Percentiles rank a stretch among this genome's conserved stretches.
Conservation (phyloP, 495 filamentous ascomycete genomes). For the Penicillium maclennaniae region DNA sequence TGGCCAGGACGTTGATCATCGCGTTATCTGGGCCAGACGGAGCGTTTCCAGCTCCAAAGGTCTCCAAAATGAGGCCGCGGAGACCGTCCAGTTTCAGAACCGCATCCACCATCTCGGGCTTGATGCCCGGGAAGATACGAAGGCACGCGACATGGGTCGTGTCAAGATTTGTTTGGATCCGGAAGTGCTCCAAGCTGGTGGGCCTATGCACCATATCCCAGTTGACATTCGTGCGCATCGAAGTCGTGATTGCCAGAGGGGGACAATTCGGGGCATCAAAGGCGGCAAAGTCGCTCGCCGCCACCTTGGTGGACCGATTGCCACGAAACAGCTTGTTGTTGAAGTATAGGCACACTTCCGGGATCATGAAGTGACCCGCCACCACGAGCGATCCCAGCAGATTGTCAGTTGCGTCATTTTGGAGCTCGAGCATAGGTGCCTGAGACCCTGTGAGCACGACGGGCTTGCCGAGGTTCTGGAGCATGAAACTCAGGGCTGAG, state of each 20-base stretch:
- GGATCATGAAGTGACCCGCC: constrained; percentile 93
- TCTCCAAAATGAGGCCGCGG: constrained; percentile 84
- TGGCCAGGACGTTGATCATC: constrained; percentile 73
- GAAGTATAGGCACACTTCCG: constrained; percentile 95
- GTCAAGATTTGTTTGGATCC: constrained; percentile 72
- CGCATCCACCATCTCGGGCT: constrained; percentile 89
- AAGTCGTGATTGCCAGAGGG: constrained; percentile 75
- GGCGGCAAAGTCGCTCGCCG: constrained; percentile 79
- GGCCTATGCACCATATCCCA: constrained; percentile 81
- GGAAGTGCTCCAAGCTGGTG: constrained; percentile 67
- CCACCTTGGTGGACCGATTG: constrained; percentile 85
- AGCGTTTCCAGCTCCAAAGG: constrained; percentile 93
- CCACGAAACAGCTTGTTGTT: constrained; percentile 89
- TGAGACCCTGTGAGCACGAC: constrained; percentile 90
- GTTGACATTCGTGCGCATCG: constrained; percentile 74
- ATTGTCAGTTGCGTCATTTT: constrained; percentile 96
- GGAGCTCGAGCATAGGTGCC: constrained; percentile 85
- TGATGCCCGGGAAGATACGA: constrained; percentile 93
- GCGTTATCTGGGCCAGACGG: constrained; percentile 79
- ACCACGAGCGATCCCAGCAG: constrained; percentile 88
- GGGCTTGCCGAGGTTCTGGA: constrained; percentile 86
- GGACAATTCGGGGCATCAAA: constrained; percentile 83
- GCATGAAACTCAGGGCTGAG: constrained; percentile 92
- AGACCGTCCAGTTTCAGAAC: constrained; percentile 76
- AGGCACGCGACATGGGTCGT: constrained; percentile 89